phyloP scores from a whole-genome alignment of 2,329 filamentous ascomycete species.

The Cryphonectria carpinicola region DNA sequence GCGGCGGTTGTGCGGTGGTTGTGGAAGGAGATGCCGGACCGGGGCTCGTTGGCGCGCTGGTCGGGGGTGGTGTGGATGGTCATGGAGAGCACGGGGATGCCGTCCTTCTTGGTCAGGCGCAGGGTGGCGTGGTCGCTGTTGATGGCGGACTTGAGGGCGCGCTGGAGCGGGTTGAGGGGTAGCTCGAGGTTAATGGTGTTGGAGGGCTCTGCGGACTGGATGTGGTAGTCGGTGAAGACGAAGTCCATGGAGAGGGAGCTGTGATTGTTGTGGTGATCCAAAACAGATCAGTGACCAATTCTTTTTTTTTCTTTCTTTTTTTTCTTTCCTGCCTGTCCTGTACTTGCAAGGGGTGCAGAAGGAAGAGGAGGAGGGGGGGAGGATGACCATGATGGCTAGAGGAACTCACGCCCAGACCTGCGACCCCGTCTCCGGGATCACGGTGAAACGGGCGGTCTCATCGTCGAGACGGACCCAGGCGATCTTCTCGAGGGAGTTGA shows the following conservation, averaged over 20 bases:
- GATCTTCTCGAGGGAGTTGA: conserved; percentile 75
- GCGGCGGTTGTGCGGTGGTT: conserved; percentile 36
- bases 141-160: conserved; percentile 87
- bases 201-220: conserved; percentile 79
- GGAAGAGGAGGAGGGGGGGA: not conserved
- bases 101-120: conserved; percentile 90
- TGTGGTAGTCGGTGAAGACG: conserved; percentile 83
- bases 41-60: conserved; percentile 41
- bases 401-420: conserved; percentile 89
- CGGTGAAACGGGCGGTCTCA: conserved; percentile 87
- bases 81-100: conserved; percentile 82
- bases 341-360: not conserved
- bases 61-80: conserved; percentile 82
- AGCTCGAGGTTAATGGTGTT: conserved; percentile 98
- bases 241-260: conserved; percentile 72
- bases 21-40: conserved; percentile 26
- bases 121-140: conserved; percentile 82
- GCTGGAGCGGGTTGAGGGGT: conserved; percentile 82
- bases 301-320: not conserved
- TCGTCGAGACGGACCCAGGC: conserved; percentile 90
- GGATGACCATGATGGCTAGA: not conserved
- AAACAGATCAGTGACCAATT: not conserved
- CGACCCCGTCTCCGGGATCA: conserved; percentile 91
- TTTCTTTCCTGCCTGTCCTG: not conserved
- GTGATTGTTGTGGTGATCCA: conserved; percentile 30